A percentile compares a stretch with the other conserved stretches of the same genome.
These are phyloP conservation scores for Citrullus mucosospermus DNA, from an alignment of 306 rosid species.

Conservation along the genomic window DNA sequence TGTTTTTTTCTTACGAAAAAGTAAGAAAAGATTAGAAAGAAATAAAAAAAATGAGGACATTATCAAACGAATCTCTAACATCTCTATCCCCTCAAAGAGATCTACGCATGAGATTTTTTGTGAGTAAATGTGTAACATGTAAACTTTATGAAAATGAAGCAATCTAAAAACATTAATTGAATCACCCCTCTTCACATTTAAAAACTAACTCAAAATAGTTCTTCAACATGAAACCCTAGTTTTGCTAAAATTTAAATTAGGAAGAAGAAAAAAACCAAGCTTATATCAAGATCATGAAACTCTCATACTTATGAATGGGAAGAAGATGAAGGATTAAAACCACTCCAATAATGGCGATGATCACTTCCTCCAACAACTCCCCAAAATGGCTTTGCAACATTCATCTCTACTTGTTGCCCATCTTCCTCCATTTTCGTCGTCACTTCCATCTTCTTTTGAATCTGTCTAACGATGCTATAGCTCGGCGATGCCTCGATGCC, in stretches of 20 bases:
- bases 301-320: neutral
- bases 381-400: neutral
- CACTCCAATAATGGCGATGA: slow-evolving; percentile 5
- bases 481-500: neutral
- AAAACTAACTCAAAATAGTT: neutral
- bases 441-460: neutral
- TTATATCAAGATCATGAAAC: neutral
- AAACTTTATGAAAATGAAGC: neutral
- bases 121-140: neutral
- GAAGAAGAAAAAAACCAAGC: neutral
- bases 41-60: neutral
- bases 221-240: neutral
- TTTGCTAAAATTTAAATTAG: neutral
- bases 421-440: slow-evolving; percentile 1
- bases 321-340: slow-evolving; percentile 2
- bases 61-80: neutral
- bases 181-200: neutral
- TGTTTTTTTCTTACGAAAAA: neutral
- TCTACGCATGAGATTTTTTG: neutral
- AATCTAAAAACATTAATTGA: neutral
- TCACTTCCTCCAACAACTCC: neutral
- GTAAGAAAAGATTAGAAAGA: neutral
- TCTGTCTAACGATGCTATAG: neutral
- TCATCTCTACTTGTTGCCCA: neutral
- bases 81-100: neutral